These are phyloP conservation scores for Harrya chromipes DNA, from an alignment of 768 basidiomycete genomes.

Conservation along the genomic window DNA sequence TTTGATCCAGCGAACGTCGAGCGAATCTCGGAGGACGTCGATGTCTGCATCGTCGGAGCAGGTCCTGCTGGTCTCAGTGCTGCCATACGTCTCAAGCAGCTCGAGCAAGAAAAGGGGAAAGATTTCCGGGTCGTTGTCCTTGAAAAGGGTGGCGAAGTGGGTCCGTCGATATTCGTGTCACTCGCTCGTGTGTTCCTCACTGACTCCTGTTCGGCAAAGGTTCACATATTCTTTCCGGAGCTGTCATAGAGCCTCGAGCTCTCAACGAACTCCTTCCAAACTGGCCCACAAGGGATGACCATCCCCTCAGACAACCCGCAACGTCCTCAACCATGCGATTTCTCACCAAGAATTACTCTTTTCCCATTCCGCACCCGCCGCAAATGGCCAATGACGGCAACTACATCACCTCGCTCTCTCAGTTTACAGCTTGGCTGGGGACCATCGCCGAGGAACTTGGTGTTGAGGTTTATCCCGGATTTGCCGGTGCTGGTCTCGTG, in stretches of 20 bases:
- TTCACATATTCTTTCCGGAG: conserved; percentile 92
- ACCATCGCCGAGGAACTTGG: conserved; percentile 81
- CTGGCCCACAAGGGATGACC: conserved; percentile 64
- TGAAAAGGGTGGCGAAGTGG: conserved; percentile 93
- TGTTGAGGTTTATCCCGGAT: conserved; percentile 96
- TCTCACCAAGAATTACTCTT: conserved; percentile 61
- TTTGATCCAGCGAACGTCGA: conserved; percentile 66
- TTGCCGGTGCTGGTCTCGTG: conserved; percentile 85
- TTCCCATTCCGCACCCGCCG: conserved; percentile 93
- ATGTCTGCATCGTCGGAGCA: conserved; percentile 95
- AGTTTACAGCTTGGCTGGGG: conserved; percentile 87
- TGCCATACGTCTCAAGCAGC: conserved; percentile 94
- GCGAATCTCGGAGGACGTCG: conserved; percentile 86
- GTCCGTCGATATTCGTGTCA: conserved; percentile 42
- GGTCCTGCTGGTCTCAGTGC: conserved; percentile 95
- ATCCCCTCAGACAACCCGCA: conserved; percentile 81
- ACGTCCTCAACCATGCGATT: conserved; percentile 81
- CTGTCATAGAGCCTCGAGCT: conserved; percentile 90
- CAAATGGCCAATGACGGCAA: conserved; percentile 97
- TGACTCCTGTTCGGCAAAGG: conserved; percentile 44
- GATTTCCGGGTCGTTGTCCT: conserved; percentile 90
- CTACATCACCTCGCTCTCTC: conserved; percentile 87
- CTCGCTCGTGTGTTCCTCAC: neutral
- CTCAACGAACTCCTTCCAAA: conserved; percentile 87
- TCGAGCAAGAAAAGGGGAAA: conserved; percentile 73